Conservation (phyloP, 2,329 filamentous ascomycete genomes). For the Allantophomopsis cytisporea region DNA sequence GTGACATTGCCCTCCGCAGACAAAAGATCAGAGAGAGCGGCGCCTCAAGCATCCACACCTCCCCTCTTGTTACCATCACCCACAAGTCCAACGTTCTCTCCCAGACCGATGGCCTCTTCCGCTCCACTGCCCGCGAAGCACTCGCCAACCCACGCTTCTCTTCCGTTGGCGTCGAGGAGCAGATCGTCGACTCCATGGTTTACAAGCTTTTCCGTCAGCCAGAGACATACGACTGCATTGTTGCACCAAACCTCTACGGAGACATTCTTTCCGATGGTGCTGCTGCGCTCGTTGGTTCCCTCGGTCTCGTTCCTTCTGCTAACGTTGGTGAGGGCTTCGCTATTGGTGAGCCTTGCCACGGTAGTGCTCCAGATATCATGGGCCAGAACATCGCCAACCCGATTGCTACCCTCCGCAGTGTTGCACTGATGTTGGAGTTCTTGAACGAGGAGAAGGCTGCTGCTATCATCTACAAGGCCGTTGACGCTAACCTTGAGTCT, state of each 20-base stretch:
- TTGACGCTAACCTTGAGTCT: constrained; percentile 81
- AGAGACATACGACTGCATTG: constrained; percentile 90
- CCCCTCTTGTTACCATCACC: constrained; percentile 81
- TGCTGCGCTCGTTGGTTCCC: constrained; percentile 79
- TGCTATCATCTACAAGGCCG: constrained; percentile 78
- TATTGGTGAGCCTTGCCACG: constrained; percentile 97
- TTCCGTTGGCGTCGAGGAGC: constrained; percentile 68
- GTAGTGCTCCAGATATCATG: constrained; percentile 89
- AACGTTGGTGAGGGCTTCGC: constrained; percentile 92
- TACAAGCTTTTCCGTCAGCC: constrained; percentile 99
- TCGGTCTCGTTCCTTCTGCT: constrained; percentile 86
- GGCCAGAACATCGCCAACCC: constrained; percentile 90
- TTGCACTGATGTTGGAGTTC: constrained; percentile 94
- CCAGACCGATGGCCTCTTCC: constrained; percentile 94
- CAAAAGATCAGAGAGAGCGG: constrained; percentile 61
- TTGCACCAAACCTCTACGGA: constrained; percentile 93
- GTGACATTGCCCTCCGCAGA: constrained; percentile 80
- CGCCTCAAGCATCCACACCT: constrained; percentile 44
- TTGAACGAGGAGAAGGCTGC: constrained; percentile 77
- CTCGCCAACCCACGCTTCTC: constrained; percentile 54
- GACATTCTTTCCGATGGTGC: constrained; percentile 94
- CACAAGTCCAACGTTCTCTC: constrained; percentile 97
- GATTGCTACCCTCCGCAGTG: constrained; percentile 83
- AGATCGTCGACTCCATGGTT: constrained; percentile 98
- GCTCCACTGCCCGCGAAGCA: constrained; percentile 61